These are phyloP conservation scores for Colletotrichum sp. DNA, from an alignment of 2,329 filamentous ascomycete genomes.

Conservation along the genomic window DNA sequence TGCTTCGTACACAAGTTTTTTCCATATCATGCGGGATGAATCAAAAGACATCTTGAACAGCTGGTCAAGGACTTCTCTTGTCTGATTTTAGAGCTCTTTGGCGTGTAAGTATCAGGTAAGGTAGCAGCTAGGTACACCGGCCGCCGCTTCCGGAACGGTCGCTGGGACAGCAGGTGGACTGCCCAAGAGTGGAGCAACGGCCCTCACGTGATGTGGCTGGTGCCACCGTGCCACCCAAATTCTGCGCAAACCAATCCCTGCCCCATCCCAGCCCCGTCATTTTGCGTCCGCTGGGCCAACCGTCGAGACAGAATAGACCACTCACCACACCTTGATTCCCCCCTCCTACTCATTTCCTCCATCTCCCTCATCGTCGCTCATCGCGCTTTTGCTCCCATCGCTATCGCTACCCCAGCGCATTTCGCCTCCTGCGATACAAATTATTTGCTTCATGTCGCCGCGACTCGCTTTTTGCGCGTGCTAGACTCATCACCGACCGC, in stretches of 20 bases:
- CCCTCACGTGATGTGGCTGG: conserved; percentile 21
- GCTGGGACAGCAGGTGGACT: conserved; percentile 9
- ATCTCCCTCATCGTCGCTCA: conserved; percentile 20
- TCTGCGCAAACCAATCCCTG: conserved; percentile 18
- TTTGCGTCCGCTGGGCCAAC: conserved; percentile 17
- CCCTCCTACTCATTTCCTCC: conserved; percentile 21
- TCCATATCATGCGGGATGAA: neutral
- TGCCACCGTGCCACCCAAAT: conserved; percentile 1
- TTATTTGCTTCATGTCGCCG: conserved; percentile 21
- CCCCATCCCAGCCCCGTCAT: conserved; percentile 24
- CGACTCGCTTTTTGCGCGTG: conserved; percentile 10
- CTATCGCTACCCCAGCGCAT: conserved; percentile 16
- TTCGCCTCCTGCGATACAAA: conserved; percentile 12
- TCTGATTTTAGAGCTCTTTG: neutral
- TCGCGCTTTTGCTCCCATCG: conserved; percentile 17
- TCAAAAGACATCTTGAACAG: neutral
- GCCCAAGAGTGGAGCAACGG: neutral
- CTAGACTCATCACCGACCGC: conserved; percentile 10
- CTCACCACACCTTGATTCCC: conserved; percentile 20
- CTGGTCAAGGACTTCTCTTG: fast-evolving
- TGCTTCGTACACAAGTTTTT: neutral
- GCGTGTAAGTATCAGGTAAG: neutral
- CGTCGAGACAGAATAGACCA: conserved; percentile 14
- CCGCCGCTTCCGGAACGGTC: conserved; percentile 16
- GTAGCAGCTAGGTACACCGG: neutral